Conservation (phyloP, 352 stramenopile species). For the Discostella stelligera region DNA sequence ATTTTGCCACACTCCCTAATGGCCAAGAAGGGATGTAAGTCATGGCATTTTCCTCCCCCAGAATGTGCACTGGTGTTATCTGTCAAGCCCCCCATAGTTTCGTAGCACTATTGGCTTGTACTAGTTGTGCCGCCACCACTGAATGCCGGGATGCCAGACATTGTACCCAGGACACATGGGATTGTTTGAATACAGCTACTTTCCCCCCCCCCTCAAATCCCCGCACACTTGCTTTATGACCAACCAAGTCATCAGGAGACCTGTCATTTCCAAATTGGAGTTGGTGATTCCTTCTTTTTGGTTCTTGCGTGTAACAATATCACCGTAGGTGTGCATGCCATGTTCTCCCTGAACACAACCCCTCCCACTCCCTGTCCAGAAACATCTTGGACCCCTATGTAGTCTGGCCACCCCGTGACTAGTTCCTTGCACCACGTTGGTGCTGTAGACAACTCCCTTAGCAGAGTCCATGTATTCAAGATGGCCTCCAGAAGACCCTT, state of each 20-base stretch:
- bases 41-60: constrained; percentile 19
- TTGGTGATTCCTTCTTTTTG: constrained; percentile 6
- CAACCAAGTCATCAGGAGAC: constrained; percentile 7
- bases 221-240: constrained; percentile 26
- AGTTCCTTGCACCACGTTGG: constrained; percentile 10
- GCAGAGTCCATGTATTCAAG: background rate
- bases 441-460: background rate
- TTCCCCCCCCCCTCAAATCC: background rate
- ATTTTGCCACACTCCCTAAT: constrained; percentile 20
- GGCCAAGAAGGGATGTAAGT: constrained; percentile 35
- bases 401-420: background rate
- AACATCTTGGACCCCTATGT: constrained; percentile 4
- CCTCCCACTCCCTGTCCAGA: background rate
- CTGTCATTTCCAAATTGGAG: constrained; percentile 23
- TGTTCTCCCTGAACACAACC: background rate
- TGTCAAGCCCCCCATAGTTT: background rate
- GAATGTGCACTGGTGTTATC: constrained; percentile 4
- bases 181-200: background rate
- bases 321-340: background rate
- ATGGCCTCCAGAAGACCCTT: background rate
- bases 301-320: constrained; percentile 1
- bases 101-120: background rate
- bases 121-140: background rate
- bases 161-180: background rate
- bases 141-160: background rate